Evolutionary conservation across 208 protist species (phyloP).

Genomic region (Crithidia fasciculata): DNA sequence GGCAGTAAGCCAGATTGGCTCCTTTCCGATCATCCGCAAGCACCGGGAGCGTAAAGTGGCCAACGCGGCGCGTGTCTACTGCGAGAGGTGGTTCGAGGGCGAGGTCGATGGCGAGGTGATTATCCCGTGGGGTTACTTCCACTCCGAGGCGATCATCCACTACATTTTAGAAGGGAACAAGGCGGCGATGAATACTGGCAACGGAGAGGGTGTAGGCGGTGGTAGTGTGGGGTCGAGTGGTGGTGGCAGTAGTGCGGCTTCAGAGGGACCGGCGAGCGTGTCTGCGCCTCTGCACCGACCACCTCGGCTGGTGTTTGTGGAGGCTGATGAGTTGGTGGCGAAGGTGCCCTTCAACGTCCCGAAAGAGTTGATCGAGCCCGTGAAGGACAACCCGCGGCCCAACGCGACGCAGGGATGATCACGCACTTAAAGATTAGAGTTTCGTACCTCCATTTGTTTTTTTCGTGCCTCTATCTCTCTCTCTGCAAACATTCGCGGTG

Average conservation of each 20-base stretch:
- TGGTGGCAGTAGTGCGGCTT: neutral
- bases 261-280: neutral
- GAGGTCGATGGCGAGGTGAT: slow-evolving; percentile 85
- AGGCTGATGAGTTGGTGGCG: slow-evolving; percentile 63
- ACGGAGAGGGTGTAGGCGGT: neutral
- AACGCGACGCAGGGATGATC: neutral
- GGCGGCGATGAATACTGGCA: neutral
- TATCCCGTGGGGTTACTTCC: slow-evolving; percentile 90
- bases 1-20: slow-evolving; percentile 65
- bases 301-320: slow-evolving; percentile 66
- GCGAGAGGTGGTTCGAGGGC: slow-evolving; percentile 71
- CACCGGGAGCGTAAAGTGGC: slow-evolving; percentile 83
- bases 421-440: neutral
- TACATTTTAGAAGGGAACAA: slow-evolving; percentile 75
- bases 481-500: too few species aligned
- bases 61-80: slow-evolving; percentile 59
- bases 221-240: neutral
- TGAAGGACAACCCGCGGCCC: neutral
- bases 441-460: neutral
- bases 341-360: slow-evolving; percentile 80
- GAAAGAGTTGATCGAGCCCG: slow-evolving; percentile 64
- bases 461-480: too few species aligned
- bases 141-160: slow-evolving; percentile 79
- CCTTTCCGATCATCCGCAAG: slow-evolving; percentile 69
- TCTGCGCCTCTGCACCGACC: neutral